A percentile compares a stretch with the other conserved stretches of the same genome.
Conservation (phyloP, 345 rosid species). For the Trapa incisa region DNA sequence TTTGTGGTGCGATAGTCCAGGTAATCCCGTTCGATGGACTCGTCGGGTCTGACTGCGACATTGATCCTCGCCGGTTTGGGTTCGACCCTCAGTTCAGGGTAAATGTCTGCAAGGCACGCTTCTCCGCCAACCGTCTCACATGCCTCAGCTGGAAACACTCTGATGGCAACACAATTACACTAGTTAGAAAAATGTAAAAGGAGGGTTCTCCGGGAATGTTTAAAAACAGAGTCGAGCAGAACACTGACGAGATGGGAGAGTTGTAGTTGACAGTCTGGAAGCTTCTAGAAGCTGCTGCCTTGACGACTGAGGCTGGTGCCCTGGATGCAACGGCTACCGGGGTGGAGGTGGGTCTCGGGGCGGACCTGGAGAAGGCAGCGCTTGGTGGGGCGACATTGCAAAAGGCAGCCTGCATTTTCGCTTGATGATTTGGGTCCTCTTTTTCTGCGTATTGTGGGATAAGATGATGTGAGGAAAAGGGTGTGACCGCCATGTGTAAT, state of each 20-base stretch:
- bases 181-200: background rate
- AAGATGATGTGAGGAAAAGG: background rate
- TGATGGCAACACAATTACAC: conserved; percentile 5
- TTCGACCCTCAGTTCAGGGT: conserved; percentile 42
- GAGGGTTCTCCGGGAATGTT: background rate
- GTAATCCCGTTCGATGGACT: conserved; percentile 58
- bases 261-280: conserved; percentile 34
- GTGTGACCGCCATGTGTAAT: conserved; percentile 9
- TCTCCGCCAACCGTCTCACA: conserved; percentile 65
- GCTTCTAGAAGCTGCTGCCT: conserved; percentile 19
- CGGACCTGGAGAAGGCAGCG: conserved; percentile 17
- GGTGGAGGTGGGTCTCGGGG: conserved; percentile 6
- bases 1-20: conserved; percentile 42
- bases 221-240: background rate
- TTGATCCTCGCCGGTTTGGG: conserved; percentile 10
- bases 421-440: background rate
- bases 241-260: conserved; percentile 37
- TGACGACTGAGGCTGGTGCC: conserved; percentile 11
- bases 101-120: conserved; percentile 50
- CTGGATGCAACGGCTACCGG: conserved; percentile 5
- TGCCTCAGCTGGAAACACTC: conserved; percentile 80
- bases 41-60: conserved; percentile 11
- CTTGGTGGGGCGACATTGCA: conserved; percentile 16
- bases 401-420: conserved; percentile 32
- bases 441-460: background rate